Base-by-base conservation (phyloP, 257 asterid species). In the Ajuga chamaepitys region DNA sequence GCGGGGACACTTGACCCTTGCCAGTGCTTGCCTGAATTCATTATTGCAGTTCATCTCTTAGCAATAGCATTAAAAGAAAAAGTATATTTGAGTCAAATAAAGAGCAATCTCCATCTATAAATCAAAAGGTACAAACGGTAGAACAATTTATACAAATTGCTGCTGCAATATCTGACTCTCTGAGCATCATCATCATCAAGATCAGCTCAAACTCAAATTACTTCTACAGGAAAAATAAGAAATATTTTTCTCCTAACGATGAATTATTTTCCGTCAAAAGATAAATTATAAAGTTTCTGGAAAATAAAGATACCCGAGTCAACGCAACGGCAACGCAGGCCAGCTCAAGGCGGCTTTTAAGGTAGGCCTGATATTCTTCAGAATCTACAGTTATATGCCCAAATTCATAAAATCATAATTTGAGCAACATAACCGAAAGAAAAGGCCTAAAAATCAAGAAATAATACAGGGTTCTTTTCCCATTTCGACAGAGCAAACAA, bases 251-350 rank as follows among this genome's bases (percentile, higher is more conserved):
- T 20, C 26, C 24, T 41, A 51, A 37, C 3, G 22, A 30, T 21
- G 9, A 53, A 21, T 37, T 11, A 57, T 26, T 26, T 26, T 44
- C 61, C 8, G 9, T 11, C 35, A 55, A 41, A 44, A 16, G 28
- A 18, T 35, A 5, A 7, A 21, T 18, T 25, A 38, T 28, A 5
- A 41, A 13, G 16, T 62, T 62, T 34, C 14, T 7, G 1, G 25
- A 40, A 61, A 46, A 0, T 7, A 60, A 17, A 47, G 11, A n/a
- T 79, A 91, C 98, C 79, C 96, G 77, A 46, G 86, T 78, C 83
- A 86, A 76, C 53, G 96, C 95, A 11, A 90, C 88, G 78, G 97
- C 97, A n/a, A 95, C 95, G 68, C 97, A 90, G 24, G 95, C 97
- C 70, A 87, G 75, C 77, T 90, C 87, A 9, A 90, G 96, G 21